Percentiles rank a stretch among this genome's conserved stretches.
Evolutionary conservation across 2,329 filamentous ascomycete species (phyloP).

Genomic region (Coniochaeta pulveracea): DNA sequence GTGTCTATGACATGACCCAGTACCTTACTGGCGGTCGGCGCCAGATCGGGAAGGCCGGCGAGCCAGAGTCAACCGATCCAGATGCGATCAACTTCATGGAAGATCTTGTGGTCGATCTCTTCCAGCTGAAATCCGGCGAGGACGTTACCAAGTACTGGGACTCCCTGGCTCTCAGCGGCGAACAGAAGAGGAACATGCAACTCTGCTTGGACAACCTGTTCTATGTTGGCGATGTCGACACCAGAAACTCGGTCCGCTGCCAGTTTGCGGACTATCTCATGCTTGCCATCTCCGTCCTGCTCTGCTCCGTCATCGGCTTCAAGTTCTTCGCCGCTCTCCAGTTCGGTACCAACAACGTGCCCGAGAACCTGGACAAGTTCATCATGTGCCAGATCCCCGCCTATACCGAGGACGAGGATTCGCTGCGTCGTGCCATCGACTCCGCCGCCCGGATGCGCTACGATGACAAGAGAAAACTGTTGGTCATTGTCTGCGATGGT

Average conservation of each 20-base stretch:
- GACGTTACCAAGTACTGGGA: slow-evolving; percentile 83
- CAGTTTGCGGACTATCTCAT: slow-evolving; percentile 84
- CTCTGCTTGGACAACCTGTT: slow-evolving; percentile 88
- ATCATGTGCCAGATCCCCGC: slow-evolving; percentile 95
- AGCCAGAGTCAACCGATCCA: slow-evolving; percentile 28
- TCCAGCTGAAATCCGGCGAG: slow-evolving; percentile 61
- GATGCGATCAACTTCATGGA: slow-evolving; percentile 73
- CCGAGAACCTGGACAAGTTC: slow-evolving; percentile 96
- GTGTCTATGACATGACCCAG: slow-evolving; percentile 80
- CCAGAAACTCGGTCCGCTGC: slow-evolving; percentile 74
- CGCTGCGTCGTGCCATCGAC: slow-evolving; percentile 90
- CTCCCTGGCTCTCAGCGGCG: slow-evolving; percentile 46
- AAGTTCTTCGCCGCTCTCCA: slow-evolving; percentile 96
- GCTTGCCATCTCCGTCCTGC: slow-evolving; percentile 68
- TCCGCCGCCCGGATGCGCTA: slow-evolving; percentile 93
- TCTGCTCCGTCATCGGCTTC: slow-evolving; percentile 77
- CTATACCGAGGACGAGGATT: slow-evolving; percentile 98
- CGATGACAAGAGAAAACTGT: slow-evolving; percentile 93
- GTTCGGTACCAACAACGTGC: slow-evolving; percentile 81
- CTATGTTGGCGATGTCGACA: slow-evolving; percentile 86
- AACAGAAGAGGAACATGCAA: slow-evolving; percentile 56
- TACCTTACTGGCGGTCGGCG: slow-evolving; percentile 69
- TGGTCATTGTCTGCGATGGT: slow-evolving; percentile 88
- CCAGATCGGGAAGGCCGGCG: slow-evolving; percentile 43
- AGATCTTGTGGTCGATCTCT: slow-evolving; percentile 59